phyloP scores from a whole-genome alignment of 768 basidiomycete species.

The Asterophora parasitica region DNA sequence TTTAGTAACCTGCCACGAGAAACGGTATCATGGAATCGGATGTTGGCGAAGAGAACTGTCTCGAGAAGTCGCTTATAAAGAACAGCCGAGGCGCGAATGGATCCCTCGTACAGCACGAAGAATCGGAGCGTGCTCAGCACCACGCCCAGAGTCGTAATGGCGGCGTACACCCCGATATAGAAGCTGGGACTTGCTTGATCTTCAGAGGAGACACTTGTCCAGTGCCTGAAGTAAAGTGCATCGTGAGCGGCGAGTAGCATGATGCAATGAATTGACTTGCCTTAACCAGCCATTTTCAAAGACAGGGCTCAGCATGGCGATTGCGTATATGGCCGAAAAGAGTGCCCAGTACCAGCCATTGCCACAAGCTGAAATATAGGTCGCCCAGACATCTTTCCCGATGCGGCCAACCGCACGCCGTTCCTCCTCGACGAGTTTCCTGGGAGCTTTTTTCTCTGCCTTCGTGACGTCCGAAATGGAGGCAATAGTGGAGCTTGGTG shows the following conservation, averaged over 20 bases:
- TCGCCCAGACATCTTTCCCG: conserved; percentile 58
- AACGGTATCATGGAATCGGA: conserved; percentile 91
- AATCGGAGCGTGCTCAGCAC: conserved; percentile 56
- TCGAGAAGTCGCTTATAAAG: conserved; percentile 77
- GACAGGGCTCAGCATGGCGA: conserved; percentile 62
- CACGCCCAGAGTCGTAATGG: conserved; percentile 36
- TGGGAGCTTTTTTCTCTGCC: conserved; percentile 52
- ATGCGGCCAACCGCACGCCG: conserved; percentile 73
- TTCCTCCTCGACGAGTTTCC: conserved; percentile 85
- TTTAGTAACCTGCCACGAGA: conserved; percentile 81
- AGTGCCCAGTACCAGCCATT: conserved; percentile 50
- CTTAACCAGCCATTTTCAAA: conserved; percentile 70
- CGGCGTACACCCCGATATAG: conserved; percentile 71
- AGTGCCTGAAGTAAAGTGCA: conserved; percentile 38
- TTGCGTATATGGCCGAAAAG: conserved; percentile 46
- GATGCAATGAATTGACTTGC: conserved; percentile 22
- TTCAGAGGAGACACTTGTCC: conserved; percentile 48
- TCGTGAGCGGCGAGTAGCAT: neutral
- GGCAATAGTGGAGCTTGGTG: conserved; percentile 29
- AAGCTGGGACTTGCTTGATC: conserved; percentile 43
- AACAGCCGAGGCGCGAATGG: conserved; percentile 74
- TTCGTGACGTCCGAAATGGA: conserved; percentile 23
- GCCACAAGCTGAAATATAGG: conserved; percentile 50
- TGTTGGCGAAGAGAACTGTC: conserved; percentile 78
- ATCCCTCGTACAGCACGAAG: conserved; percentile 75